Evolutionary conservation across 495 filamentous ascomycete species (phyloP).

Genomic region (Letharia columbiana): DNA sequence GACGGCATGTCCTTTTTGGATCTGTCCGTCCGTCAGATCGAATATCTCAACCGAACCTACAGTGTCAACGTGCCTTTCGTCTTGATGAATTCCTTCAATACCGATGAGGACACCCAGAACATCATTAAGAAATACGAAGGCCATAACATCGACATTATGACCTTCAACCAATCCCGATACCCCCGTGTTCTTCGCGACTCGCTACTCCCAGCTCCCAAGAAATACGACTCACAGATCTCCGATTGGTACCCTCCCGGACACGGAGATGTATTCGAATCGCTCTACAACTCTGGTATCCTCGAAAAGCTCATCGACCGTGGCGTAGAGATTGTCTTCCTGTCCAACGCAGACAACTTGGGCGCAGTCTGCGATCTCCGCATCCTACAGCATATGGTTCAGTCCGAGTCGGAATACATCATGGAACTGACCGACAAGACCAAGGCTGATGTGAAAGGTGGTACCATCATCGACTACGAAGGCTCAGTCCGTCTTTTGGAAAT

Average conservation of each 20-base stretch:
- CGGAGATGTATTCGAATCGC: constrained; percentile 98
- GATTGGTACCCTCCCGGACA: constrained; percentile 99
- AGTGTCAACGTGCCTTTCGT: constrained; percentile 96
- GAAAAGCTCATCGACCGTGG: constrained; percentile 91
- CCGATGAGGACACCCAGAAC: constrained; percentile 91
- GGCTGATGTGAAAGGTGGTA: constrained; percentile 99
- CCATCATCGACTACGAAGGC: constrained; percentile 98
- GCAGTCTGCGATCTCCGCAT: constrained; percentile 96
- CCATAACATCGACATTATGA: constrained; percentile 98
- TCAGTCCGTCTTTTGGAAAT: constrained; percentile 95
- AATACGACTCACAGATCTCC: constrained; percentile 73
- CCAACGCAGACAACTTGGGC: constrained; percentile 97
- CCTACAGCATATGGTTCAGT: constrained; percentile 98
- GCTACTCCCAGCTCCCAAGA: constrained; percentile 89
- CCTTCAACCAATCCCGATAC: constrained; percentile 99
- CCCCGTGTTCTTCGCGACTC: constrained; percentile 97
- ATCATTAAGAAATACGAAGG: constrained; percentile 99
- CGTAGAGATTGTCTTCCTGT: constrained; percentile 97
- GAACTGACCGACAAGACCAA: constrained; percentile 99
- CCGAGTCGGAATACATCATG: constrained; percentile 96
- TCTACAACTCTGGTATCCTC: constrained; percentile 98
- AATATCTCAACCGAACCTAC: constrained; percentile 98
- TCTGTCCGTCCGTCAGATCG: constrained; percentile 96
- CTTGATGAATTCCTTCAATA: constrained; percentile 99
- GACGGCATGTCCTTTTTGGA: constrained; percentile 99